Base-by-base conservation (phyloP, 139 green algal genomes). In the Chlamydomonas sphaeroides region DNA sequence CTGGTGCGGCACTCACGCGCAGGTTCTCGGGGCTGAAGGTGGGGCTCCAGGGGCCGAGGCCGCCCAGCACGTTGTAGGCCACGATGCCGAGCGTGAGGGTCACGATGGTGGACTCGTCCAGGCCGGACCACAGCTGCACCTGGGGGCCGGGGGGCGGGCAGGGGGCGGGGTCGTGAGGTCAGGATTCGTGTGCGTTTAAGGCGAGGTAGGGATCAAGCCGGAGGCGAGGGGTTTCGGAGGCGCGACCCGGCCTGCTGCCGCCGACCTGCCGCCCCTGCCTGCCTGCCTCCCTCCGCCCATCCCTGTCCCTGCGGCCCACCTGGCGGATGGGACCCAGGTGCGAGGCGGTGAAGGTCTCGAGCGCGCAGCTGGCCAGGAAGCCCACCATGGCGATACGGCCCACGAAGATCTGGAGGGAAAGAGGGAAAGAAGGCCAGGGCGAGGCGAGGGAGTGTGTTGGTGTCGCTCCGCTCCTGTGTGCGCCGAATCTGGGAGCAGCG, bases 241-340 rank as follows among this genome's bases (percentile, higher is more conserved):
- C n/a, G n/a, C n/a, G n/a, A n/a, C n/a, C n/a, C n/a, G n/a, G n/a
- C n/a, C n/a, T n/a, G n/a, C n/a, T n/a, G n/a, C n/a, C n/a, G n/a
- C n/a, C n/a, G n/a, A n/a, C n/a, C n/a, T n/a, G n/a, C n/a, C n/a
- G n/a, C n/a, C n/a, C n/a, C n/a, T n/a, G n/a, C n/a, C n/a, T n/a
- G n/a, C n/a, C n/a, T n/a, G n/a, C n/a, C n/a, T n/a, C n/a, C n/a
- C n/a, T n/a, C n/a, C n/a, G n/a, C n/a, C n/a, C n/a, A n/a, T n/a
- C n/a, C n/a, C n/a, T n/a, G n/a, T n/a, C n/a, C n/a, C n/a, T n/a
- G n/a, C n/a, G n/a, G n/a, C 70, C 0, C 51, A 84, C 78, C 79
- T 85, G 79, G 21, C 39, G 65, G 45, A 85, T 85, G 57, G 68
- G 68, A 1, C 79, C 79, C 68, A 75, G 79, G 68, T 85, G 79